Conservation (phyloP, 2,329 filamentous ascomycete species). For the Sporothrix humicola region DNA sequence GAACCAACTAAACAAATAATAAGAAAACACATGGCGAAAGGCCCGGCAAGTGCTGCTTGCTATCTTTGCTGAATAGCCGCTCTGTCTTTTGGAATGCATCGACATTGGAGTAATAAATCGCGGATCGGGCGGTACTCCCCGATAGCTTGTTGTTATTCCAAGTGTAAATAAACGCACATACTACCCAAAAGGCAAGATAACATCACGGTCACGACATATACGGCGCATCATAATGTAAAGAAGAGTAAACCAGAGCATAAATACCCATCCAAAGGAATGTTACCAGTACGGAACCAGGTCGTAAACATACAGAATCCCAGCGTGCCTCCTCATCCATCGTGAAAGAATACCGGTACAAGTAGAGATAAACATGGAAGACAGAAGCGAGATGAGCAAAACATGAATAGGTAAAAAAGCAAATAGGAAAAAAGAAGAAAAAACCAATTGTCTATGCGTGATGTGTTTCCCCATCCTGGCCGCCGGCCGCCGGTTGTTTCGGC, state of each 20-base stretch:
- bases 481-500: constrained; percentile 33
- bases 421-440: constrained; percentile 22
- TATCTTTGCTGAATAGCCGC: not conserved
- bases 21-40: constrained; percentile 1
- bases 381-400: constrained; percentile 13
- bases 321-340: constrained; percentile 25
- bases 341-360: constrained; percentile 2
- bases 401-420: constrained; percentile 27
- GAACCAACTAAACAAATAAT: not conserved
- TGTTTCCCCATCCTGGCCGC: constrained; percentile 36
- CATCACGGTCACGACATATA: not conserved
- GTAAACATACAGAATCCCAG: constrained; percentile 32
- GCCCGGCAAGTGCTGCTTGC: not conserved
- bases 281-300: constrained; percentile 27
- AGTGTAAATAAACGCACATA: not conserved
- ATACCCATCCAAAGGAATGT: constrained; percentile 28
- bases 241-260: constrained; percentile 10
- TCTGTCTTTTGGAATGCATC: not conserved
- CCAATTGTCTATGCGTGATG: constrained; percentile 25
- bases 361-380: constrained; percentile 21
- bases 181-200: not conserved
- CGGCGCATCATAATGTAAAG: not conserved
- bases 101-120: not conserved
- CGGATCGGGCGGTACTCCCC: not conserved
- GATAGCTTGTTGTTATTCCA: not conserved